phyloP scores from a whole-genome alignment of 169 alveolate species.

The Cryptosporidium parvum region DNA sequence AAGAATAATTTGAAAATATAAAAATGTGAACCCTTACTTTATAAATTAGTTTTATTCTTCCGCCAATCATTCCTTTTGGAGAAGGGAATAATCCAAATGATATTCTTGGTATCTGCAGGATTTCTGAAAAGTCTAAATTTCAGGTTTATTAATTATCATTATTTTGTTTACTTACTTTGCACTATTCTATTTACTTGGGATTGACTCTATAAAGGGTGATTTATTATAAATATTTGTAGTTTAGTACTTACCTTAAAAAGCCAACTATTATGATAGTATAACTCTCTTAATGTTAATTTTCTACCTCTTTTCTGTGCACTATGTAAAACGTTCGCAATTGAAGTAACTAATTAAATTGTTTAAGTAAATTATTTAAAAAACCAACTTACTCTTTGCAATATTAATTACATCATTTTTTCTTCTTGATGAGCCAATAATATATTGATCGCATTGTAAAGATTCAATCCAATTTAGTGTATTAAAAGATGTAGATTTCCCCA shows the following conservation, averaged over 20 bases:
- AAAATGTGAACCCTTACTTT: slow-evolving; percentile 1
- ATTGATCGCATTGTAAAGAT: not conserved
- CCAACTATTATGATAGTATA: slow-evolving; percentile 38
- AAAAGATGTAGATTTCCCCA: slow-evolving; percentile 13
- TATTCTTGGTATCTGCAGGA: slow-evolving; percentile 32
- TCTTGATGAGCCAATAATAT: not conserved
- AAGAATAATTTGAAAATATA: not conserved
- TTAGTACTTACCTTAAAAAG: slow-evolving; percentile 39
- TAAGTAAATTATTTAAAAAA: not conserved
- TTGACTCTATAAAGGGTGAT: slow-evolving; percentile 35
- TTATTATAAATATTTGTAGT: not conserved
- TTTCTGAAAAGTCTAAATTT: slow-evolving; percentile 17
- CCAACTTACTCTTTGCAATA: slow-evolving; percentile 47
- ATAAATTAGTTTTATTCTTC: slow-evolving; percentile 30
- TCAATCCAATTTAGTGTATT: slow-evolving; percentile 26
- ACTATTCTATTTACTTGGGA: slow-evolving; percentile 43
- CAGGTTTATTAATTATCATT: not conserved
- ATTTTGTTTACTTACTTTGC: slow-evolving; percentile 24
- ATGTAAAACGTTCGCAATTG: slow-evolving; percentile 47
- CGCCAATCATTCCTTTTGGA: slow-evolving; percentile 73
- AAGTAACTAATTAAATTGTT: slow-evolving; percentile 15
- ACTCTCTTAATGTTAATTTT: slow-evolving; percentile 45
- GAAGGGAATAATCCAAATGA: slow-evolving; percentile 66
- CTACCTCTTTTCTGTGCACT: slow-evolving; percentile 17
- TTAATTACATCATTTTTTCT: slow-evolving; percentile 19